Base-by-base conservation (phyloP, 2,329 filamentous ascomycete species). In the Nakataea oryzae region DNA sequence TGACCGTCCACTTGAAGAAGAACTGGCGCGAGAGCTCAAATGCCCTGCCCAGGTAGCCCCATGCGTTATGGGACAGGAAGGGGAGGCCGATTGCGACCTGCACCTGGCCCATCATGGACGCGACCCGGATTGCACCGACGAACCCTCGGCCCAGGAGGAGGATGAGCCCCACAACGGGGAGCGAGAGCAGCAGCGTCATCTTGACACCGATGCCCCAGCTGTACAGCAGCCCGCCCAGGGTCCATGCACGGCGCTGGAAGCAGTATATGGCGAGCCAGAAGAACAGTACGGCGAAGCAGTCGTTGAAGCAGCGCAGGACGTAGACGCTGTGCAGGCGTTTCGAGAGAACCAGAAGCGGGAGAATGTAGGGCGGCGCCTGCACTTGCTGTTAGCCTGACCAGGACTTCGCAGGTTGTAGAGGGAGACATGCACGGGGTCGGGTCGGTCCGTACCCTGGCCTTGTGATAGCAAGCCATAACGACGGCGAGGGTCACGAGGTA, bases 1-100 rank as follows among this genome's bases (percentile, higher is more conserved):
- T 99, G 67, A 99, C 95, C 0, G 95, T 99, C 95, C 95, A 99
- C 75, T 93, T 92, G 80, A 93, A 97, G 69, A 96, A 81, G 76
- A 99, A 99, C 68, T 91, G 86, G 62, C 95, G 83, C 58, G 90
- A 92, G 63, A 99, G 82, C 76, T 99, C 92, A 71, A 99, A 99
- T 0, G 95, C 92, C 65, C 89, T 82, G 58, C 84, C 83, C 24
- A 96, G 71, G 72, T 99, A 99, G 30, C 87, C 90, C 63, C 75
- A 74, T 26, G 86, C 75, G 67, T 91, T 88, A 54, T 77, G 77
- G 12, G 80, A 73, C 27, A 90, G 72, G 75, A 97, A 97, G 0
- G 92, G 91, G 56, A 79, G 69, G 58, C 77, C 82, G 41, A 86
- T 77, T 65, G 82, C 73, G 69, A 95, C 79, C 75, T 97, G 93